Evolutionary conservation across 495 filamentous ascomycete genomes (phyloP).

Genomic region (Ascobolus immersus): DNA sequence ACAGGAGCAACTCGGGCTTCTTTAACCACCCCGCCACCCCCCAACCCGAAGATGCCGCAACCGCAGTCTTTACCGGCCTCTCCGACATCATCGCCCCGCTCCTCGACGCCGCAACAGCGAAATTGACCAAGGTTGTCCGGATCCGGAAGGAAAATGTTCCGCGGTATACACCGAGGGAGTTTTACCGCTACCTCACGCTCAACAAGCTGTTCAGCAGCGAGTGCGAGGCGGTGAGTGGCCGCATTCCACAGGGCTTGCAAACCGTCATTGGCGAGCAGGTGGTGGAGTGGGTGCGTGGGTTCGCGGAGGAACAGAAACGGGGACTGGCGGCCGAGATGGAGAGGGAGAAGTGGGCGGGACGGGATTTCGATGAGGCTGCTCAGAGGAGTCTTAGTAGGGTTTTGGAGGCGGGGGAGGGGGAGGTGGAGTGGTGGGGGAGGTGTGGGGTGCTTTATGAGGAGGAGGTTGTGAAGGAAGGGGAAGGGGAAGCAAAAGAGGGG

Average conservation of each 20-base stretch:
- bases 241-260: slow-evolving; percentile 60
- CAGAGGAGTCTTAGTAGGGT: slow-evolving; percentile 38
- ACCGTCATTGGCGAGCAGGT: slow-evolving; percentile 80
- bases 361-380: slow-evolving; percentile 51
- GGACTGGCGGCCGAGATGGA: slow-evolving; percentile 65
- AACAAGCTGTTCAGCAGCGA: slow-evolving; percentile 90
- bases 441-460: slow-evolving; percentile 11
- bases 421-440: slow-evolving; percentile 26
- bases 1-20: slow-evolving; percentile 14
- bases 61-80: slow-evolving; percentile 38
- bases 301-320: slow-evolving; percentile 54
- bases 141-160: slow-evolving; percentile 69
- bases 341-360: slow-evolving; percentile 67
- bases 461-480: slow-evolving; percentile 9
- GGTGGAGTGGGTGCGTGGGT: slow-evolving; percentile 54
- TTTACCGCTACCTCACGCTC: slow-evolving; percentile 76
- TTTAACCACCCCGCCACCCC: slow-evolving; percentile 14
- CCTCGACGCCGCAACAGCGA: slow-evolving; percentile 75
- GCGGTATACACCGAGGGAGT: slow-evolving; percentile 20
- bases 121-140: slow-evolving; percentile 73
- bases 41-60: slow-evolving; percentile 29
- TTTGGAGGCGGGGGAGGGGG: slow-evolving; percentile 52
- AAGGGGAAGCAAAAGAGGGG: slow-evolving; percentile 2
- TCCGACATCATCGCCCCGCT: slow-evolving; percentile 82
- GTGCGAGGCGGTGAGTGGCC: slow-evolving; percentile 82